Base-by-base conservation (phyloP, 495 filamentous ascomycete genomes). In the Trichoderma asperelloides region DNA sequence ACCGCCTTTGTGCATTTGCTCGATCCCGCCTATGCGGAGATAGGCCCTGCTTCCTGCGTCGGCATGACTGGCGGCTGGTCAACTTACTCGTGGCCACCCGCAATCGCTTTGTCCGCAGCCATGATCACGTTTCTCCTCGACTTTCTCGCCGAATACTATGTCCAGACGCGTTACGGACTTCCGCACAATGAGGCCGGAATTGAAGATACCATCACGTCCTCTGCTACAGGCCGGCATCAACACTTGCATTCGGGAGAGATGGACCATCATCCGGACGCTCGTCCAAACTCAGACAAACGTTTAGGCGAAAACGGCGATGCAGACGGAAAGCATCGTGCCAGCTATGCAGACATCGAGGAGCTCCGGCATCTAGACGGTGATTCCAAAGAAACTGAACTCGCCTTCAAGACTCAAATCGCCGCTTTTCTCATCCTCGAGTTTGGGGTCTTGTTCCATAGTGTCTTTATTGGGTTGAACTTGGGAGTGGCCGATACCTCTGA, bases 381-480 rank as follows among this genome's bases (percentile, higher is more conserved):
- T 40, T 6, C 6, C 39, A 40, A 12, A 12, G 39, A 40, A 40
- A 12, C 39, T 40, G 6, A 6, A 5, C 5, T 40, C 80, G 39
- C 39, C 12, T 40, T 40, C 12, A 5, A 12, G 6, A 5, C 5
- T 5, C 39, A 85, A 66, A 81, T 86, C 66, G 76, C 89, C 49
- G 83, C 81, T 43, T 84, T 89, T 7, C 64, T 81, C 15, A 85
- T 90, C 25, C 83, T 91, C 71, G 88, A 91, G 77, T 80, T 82
- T 7, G 88, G 88, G n/a, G 82, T 91, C 40, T 79, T 90, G 66
- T 90, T 91, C 74, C 88, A 91, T 76, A 89, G 87, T 2, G 81
- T 90, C n/a, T 81, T 88, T 7, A 84, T 87, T 49, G 86, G 86
- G 21, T 67, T 88, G 63, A 85, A 84, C 25, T 77, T 87, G 1